Evolutionary conservation across 257 asterid species (phyloP), one percentile per base, ranked within the genome.

Genomic region (Verbascum thapsus): DNA sequence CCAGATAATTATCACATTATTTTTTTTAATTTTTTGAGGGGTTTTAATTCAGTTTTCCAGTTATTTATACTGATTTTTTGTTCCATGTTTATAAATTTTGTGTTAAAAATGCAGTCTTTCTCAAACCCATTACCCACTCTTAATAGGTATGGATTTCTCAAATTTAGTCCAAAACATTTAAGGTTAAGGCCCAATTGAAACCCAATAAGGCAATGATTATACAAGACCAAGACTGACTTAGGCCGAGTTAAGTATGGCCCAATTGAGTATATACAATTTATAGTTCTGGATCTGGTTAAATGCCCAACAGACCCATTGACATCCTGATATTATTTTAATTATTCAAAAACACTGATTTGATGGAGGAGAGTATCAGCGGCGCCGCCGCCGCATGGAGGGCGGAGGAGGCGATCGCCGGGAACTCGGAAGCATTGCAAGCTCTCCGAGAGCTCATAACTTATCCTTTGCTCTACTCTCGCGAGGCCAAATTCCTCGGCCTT

Each of bases 391-490:
- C 57, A 49, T 84, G 96, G 92, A 79, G 45, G 55, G 96, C 89
- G 16, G 96, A 91, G 77, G 85, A 85, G 68, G 81, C 79, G 0
- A 70, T 91, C 0, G 96, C 95, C 0, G 98, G 98, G 1, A 86
- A 83, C 58, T 49, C 42, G 1, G 96, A 83, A 70, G 96, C 95
- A 26, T 61, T 91, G 26, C 84, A 72, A 56, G 78, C 88, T 39
- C 88, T 91, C 6, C 76, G 96, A 53, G 95, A 88, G 74, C 86
- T 86, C 65, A 80, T 91, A 22, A 74, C 76, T 10, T 88, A 77
- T 61, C 96, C 95, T 51, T 60, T 77, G 13, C 84, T 75, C 26
- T 89, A 85, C 77, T 68, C 85, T 58, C 74, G 79, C 19, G 90
- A 88, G 74, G 67, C 96, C 47, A 75, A 75, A 55, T 74, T 73